Base-by-base conservation (phyloP, 2,329 filamentous ascomycete genomes). In the Fusarium sp. region DNA sequence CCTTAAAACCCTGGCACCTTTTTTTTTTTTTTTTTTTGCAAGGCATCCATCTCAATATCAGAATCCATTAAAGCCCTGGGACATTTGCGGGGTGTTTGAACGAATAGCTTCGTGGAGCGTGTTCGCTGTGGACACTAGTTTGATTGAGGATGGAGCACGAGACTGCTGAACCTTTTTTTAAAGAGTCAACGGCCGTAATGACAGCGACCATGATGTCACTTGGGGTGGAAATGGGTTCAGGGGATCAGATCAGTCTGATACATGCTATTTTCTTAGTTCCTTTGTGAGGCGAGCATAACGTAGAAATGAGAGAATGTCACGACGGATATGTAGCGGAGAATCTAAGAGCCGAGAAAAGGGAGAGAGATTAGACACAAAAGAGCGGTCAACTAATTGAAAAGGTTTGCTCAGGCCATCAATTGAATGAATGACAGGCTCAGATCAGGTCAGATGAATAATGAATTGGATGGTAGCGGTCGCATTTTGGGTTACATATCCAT, bases 111-210 rank as follows among this genome's bases (percentile, higher is more conserved):
- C 51, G 31, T 24, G 52, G 44, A 70, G 67, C 67, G 67, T 70
- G 67, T 70, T 67, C 66, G 17, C 26, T 66, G 63, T 70, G 68
- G 68, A 65, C 62, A 70, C 68, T 49, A 52, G 49, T 70, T 70
- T 62, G 62, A 70, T 70, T 70, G 55, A 66, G 44, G 46, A 59
- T 43, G 53, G 58, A 40, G 55, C 55, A 61, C 54, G 59, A 56
- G 57, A 50, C 53, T 49, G 53, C 57, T 57, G 43, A 57, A 44
- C 52, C 44, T 55, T 67, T 54, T 60, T 69, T 57, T 58, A 47
- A 50, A 66, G 51, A 53, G 15, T 45, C 45, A 47, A 43, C 36
- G 36, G 54, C 39, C 39, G 50, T 22, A 43, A 39, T 61, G 40
- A 52, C 36, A 52, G 57, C 36, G 47, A 38, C 38, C 58, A 67